Conservation (phyloP, 2,329 filamentous ascomycete genomes). For the Ceratocystis albifundus region DNA sequence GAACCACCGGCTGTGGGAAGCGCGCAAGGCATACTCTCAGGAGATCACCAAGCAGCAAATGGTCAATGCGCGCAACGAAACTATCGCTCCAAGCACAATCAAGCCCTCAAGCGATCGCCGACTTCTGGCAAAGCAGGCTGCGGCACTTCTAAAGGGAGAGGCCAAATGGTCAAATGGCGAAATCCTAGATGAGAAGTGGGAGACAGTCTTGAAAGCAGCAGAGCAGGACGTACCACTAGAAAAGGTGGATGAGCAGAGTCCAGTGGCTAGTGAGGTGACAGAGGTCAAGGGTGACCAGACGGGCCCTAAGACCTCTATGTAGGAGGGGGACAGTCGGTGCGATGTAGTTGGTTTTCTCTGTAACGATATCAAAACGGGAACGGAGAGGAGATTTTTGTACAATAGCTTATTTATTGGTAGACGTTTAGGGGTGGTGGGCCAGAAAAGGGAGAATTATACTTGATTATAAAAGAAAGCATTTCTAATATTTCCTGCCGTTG, state of each 20-base stretch:
- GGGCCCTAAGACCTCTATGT: background rate
- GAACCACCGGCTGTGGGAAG: conserved; percentile 50
- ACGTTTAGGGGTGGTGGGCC: background rate
- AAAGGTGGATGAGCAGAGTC: conserved; percentile 24
- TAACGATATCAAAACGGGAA: conserved; percentile 13
- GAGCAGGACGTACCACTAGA: conserved; percentile 26
- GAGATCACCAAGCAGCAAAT: conserved; percentile 28
- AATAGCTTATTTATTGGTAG: conserved; percentile 24
- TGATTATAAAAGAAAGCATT: background rate
- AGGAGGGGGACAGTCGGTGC: conserved; percentile 15
- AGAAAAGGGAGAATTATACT: conserved; percentile 1
- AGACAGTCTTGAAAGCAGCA: conserved; percentile 27
- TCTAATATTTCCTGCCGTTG: background rate
- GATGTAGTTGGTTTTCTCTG: conserved; percentile 6
- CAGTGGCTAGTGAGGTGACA: background rate
- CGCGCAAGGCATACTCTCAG: conserved; percentile 39
- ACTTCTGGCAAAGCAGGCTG: conserved; percentile 48
- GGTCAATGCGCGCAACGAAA: conserved; percentile 15
- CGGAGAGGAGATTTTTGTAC: conserved; percentile 24
- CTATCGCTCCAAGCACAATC: conserved; percentile 13
- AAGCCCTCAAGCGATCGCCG: conserved; percentile 35
- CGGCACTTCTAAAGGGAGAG: conserved; percentile 48
- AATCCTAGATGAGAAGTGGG: conserved; percentile 39
- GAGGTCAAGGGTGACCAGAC: background rate
- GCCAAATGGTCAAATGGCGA: conserved; percentile 47